A percentile compares a stretch with the other conserved stretches of the same genome.
Conservation (phyloP, 2,329 filamentous ascomycete genomes). For the Fusarium xylarioides region DNA sequence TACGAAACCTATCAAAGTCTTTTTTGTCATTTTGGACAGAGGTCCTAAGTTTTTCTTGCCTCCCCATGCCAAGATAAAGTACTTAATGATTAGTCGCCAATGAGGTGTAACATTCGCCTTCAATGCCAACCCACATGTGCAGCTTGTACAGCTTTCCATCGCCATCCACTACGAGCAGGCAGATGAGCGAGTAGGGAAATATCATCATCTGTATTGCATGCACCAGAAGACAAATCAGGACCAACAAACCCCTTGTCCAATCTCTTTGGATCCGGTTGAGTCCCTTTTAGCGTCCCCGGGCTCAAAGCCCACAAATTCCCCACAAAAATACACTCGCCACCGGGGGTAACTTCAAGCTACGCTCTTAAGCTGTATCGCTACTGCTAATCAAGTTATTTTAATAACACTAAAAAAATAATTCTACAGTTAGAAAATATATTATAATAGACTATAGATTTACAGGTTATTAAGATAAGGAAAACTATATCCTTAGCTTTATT, state of each 20-base stretch:
- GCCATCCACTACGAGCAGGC: constrained; percentile 7
- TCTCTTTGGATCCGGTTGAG: too few species aligned
- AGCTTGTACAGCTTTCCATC: not conserved
- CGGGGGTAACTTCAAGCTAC: too few species aligned
- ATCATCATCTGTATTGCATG: not conserved
- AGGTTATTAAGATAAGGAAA: too few species aligned
- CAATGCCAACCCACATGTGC: constrained; percentile 2
- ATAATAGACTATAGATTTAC: too few species aligned
- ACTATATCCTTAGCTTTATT: too few species aligned
- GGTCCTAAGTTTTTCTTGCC: not conserved
- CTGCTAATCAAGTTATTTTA: too few species aligned
- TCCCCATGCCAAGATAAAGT: constrained; percentile 10
- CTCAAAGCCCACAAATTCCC: too few species aligned
- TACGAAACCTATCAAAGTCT: not conserved
- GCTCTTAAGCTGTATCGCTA: too few species aligned
- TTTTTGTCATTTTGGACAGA: not conserved
- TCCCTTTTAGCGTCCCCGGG: too few species aligned
- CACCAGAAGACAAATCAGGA: not conserved
- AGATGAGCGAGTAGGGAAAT: constrained; percentile 5
- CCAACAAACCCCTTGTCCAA: not conserved
- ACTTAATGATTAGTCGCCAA: constrained; percentile 26
- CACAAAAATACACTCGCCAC: too few species aligned
- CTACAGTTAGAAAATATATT: too few species aligned
- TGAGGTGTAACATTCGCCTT: not conserved
- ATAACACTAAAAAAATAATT: too few species aligned